Evolutionary conservation across 78 protist species (phyloP).

Genomic region (Dictyostelium capitatum): DNA sequence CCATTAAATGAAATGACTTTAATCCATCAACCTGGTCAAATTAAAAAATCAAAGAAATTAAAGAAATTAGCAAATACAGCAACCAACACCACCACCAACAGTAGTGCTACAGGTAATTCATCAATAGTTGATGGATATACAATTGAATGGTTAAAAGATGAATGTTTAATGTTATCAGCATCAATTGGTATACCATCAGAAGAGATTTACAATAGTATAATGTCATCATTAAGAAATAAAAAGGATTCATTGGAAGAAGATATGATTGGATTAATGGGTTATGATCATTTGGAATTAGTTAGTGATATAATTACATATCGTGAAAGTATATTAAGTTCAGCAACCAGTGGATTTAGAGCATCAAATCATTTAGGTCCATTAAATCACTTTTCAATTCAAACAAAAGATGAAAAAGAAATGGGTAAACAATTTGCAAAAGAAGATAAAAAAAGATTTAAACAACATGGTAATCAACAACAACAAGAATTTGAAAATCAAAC

Average conservation of each 20-base stretch:
- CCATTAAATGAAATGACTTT: background rate
- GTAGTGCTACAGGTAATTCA: background rate
- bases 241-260: slow-evolving; percentile 32
- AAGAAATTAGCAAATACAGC: slow-evolving; percentile 8
- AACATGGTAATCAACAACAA: background rate
- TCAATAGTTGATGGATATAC: no score
- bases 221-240: slow-evolving; percentile 2
- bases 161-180: slow-evolving; percentile 7
- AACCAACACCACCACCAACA: background rate
- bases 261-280: slow-evolving; percentile 47
- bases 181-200: slow-evolving; percentile 25
- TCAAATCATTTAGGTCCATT: slow-evolving; percentile 24
- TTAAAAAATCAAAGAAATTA: slow-evolving; percentile 5
- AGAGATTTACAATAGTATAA: slow-evolving; percentile 1
- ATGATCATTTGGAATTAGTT: slow-evolving; percentile 50
- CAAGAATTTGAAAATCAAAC: background rate
- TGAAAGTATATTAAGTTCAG: slow-evolving; percentile 3
- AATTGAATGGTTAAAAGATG: slow-evolving; percentile 53
- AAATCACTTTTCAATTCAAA: slow-evolving; percentile 26
- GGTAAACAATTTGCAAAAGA: slow-evolving; percentile 40
- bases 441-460: slow-evolving; percentile 19
- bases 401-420: slow-evolving; percentile 46
- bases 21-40: slow-evolving; percentile 1
- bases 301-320: slow-evolving; percentile 12
- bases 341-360: background rate